Conservation (phyloP, 371 early-diverging fungal genomes). For the Syncephalis plumigaleata region DNA sequence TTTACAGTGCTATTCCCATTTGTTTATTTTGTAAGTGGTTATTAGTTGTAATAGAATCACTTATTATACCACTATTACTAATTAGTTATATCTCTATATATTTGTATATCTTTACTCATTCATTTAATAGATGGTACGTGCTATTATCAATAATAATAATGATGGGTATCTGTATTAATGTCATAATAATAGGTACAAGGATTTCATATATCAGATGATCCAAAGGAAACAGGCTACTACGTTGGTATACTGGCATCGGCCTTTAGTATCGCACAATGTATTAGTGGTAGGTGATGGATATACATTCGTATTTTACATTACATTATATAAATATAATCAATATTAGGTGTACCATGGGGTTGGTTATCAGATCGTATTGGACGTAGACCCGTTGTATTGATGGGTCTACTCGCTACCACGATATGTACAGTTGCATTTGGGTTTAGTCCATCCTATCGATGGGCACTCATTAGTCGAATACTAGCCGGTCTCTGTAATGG, state of each 20-base stretch:
- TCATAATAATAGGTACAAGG: conserved; percentile 6
- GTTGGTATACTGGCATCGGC: conserved; percentile 38
- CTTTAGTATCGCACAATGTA: conserved; percentile 42
- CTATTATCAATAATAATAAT: neutral
- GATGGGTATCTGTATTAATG: neutral
- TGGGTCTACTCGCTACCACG: conserved; percentile 60
- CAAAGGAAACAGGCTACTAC: conserved; percentile 20
- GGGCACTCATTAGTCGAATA: conserved; percentile 45
- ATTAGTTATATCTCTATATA: neutral
- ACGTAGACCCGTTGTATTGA: conserved; percentile 61
- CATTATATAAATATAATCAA: too few species aligned
- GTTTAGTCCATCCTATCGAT: conserved; percentile 33
- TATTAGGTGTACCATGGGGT: conserved; percentile 24
- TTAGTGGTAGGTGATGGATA: conserved; percentile 21
- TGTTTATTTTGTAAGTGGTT: conserved; percentile 22
- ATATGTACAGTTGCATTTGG: conserved; percentile 55
- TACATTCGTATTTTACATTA: neutral
- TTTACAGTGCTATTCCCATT: conserved; percentile 41
- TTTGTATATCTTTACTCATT: neutral
- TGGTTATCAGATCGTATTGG: conserved; percentile 42
- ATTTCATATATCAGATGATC: conserved; percentile 5
- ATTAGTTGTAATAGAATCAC: neutral
- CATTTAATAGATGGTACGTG: conserved; percentile 10
- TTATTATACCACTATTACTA: too few species aligned
- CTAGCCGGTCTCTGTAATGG: conserved; percentile 62